These are phyloP conservation scores for Haberlea rhodopensis DNA, from an alignment of 257 asterid species.

Conservation along the genomic window DNA sequence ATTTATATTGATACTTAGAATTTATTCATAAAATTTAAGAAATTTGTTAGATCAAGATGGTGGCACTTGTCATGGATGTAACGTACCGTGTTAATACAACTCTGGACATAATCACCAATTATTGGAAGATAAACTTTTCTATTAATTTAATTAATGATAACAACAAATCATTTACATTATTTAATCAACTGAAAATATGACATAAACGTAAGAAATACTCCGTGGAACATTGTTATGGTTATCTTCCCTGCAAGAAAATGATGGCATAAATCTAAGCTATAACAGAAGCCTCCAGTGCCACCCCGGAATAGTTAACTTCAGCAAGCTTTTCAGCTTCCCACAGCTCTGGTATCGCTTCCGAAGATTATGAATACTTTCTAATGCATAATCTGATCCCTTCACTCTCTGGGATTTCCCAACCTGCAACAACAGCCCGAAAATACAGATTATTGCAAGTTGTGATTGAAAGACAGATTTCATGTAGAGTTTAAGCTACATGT, in stretches of 20 bases:
- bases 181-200: slow-evolving; percentile 5
- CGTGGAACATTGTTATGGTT: slow-evolving; percentile 25
- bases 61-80: too few relatives aligned
- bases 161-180: slow-evolving; percentile 38
- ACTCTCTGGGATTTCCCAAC: slow-evolving; percentile 81
- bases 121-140: slow-evolving; percentile 28
- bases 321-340: slow-evolving; percentile 68
- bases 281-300: slow-evolving; percentile 81
- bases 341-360: slow-evolving; percentile 91
- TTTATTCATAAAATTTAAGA: too few relatives aligned
- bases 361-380: slow-evolving; percentile 88
- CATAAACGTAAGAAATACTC: slow-evolving; percentile 17
- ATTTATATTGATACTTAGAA: too few relatives aligned
- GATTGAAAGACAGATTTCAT: neutral
- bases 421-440: slow-evolving; percentile 31
- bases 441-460: neutral
- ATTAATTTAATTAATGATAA: slow-evolving; percentile 27
- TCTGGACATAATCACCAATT: slow-evolving; percentile 3
- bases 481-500: neutral
- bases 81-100: slow-evolving; percentile 3
- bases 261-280: slow-evolving; percentile 50
- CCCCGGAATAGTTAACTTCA: slow-evolving; percentile 62
- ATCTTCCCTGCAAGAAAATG: slow-evolving; percentile 5
- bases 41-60: too few relatives aligned
- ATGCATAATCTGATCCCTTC: slow-evolving; percentile 84